Conservation (phyloP, 2,329 filamentous ascomycete species). For the Rhynchosporium graminicola region DNA sequence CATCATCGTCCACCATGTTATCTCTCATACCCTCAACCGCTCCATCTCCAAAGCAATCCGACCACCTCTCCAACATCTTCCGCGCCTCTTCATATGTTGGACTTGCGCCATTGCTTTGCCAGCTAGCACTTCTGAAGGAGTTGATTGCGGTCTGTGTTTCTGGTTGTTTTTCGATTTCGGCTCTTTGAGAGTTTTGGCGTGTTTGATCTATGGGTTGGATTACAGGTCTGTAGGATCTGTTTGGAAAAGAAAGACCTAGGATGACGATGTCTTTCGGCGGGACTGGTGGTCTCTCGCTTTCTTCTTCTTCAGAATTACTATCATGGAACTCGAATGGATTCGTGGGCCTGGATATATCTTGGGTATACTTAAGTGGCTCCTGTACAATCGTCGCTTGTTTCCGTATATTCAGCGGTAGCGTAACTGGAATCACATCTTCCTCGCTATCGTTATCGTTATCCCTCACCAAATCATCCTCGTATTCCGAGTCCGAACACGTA, state of each 20-base stretch:
- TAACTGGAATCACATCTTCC: slow-evolving; percentile 22
- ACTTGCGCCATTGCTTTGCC: background rate
- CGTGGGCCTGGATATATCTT: too few species aligned
- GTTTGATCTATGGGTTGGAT: background rate
- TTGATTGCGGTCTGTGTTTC: background rate
- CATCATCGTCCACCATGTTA: slow-evolving; percentile 5
- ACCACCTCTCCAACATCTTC: slow-evolving; percentile 19
- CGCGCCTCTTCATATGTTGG: slow-evolving; percentile 10
- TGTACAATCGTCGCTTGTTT: slow-evolving; percentile 4
- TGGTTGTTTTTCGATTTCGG: background rate
- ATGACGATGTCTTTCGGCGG: slow-evolving; percentile 1
- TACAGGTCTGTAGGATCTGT: background rate
- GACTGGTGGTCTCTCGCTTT: background rate
- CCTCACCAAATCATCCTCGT: slow-evolving; percentile 19
- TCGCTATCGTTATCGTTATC: background rate
- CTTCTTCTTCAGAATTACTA: background rate
- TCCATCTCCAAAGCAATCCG: slow-evolving; percentile 2
- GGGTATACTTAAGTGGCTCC: background rate
- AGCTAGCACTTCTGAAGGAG: background rate
- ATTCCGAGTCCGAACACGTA: slow-evolving; percentile 14
- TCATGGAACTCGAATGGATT: slow-evolving; percentile 8
- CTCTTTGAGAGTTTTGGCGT: background rate
- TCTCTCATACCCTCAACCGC: background rate
- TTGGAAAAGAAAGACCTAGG: background rate
- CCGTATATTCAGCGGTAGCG: slow-evolving; percentile 22